Base-by-base conservation (phyloP, 441 rosid genomes). In the Erysimum pusillum region DNA sequence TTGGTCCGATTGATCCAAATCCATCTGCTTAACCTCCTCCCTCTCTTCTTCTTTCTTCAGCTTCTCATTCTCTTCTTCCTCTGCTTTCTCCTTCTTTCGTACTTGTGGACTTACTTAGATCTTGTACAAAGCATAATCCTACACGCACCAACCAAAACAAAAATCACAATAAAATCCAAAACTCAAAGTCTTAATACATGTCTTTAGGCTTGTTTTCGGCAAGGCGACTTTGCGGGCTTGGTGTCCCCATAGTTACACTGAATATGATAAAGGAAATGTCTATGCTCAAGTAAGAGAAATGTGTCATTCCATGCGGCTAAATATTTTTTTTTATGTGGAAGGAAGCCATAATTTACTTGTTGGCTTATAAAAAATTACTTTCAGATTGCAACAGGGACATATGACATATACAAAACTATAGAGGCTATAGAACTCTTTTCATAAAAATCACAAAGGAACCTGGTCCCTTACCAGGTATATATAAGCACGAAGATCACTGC, bases 331-430 rank as follows among this genome's bases (percentile, higher is more conserved):
- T 15, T 2, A 46, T 32, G 48, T 61, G 59, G 34, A n/a, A 1
- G 14, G 8, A 45, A 12, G 52, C 42, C 53, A 17, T 75, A 13
- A 11, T 10, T 36, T 45, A 57, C 62, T 41, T 61, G 51, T 18
- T 68, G 32, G 6, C 63, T 64, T 49, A 57, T 34, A 38, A 9
- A 20, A 15, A 7, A 67, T 14, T 65, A 38, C 59, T 81, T 15
- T 69, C 90, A 95, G 97, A 90, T 95, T 75, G 98, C 97, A 31
- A 85, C 93, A 79, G 98, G 98, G 71, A 93, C 98, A 2, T 87
- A 93, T 83, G 99, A 95, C 73, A 98, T 95, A 56, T 95, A 93
- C 83, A 93, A 80, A 84, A 95, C 97, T 4, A 97, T 97, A 35
- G 90, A 93, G 81, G 97, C 91, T 66, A 71, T 93, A 12, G 89